Percentiles rank a stretch among this genome's conserved stretches.
Evolutionary conservation across 768 basidiomycete genomes (phyloP).

Genomic region (Lactarius tabidus): DNA sequence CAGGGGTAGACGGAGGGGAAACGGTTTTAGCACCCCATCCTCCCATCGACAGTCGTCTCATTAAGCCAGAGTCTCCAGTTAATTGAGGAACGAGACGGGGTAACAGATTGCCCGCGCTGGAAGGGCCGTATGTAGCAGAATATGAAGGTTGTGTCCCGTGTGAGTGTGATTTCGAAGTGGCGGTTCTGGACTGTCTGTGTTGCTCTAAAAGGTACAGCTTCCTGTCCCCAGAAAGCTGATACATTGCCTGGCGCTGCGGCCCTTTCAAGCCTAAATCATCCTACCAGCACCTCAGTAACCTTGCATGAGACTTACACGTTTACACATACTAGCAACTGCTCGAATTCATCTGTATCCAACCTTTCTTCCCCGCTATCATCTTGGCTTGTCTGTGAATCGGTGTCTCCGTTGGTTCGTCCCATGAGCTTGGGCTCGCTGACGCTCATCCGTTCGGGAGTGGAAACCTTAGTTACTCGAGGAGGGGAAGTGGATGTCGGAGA

Average conservation of each 20-base stretch:
- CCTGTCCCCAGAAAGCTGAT: slow-evolving; percentile 53
- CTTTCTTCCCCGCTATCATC: slow-evolving; percentile 31
- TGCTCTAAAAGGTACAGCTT: slow-evolving; percentile 66
- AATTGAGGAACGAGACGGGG: slow-evolving; percentile 69
- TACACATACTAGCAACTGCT: slow-evolving; percentile 61
- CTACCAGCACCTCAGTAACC: slow-evolving; percentile 36
- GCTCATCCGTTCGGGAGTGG: slow-evolving; percentile 42
- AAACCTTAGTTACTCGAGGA: slow-evolving; percentile 29
- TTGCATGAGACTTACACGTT: neutral
- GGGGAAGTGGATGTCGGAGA: slow-evolving; percentile 39
- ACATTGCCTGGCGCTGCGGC: slow-evolving; percentile 60
- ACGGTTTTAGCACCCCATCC: slow-evolving; percentile 49
- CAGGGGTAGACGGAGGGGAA: slow-evolving; percentile 35
- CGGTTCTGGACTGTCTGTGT: slow-evolving; percentile 41
- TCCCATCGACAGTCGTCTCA: slow-evolving; percentile 63
- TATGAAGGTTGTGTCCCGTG: slow-evolving; percentile 36
- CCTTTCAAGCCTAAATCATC: slow-evolving; percentile 71
- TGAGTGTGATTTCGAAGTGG: slow-evolving; percentile 30
- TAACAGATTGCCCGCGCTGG: slow-evolving; percentile 52
- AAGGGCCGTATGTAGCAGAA: slow-evolving; percentile 55
- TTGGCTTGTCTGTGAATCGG: slow-evolving; percentile 32
- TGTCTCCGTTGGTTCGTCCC: slow-evolving; percentile 34
- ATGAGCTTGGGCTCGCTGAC: slow-evolving; percentile 71
- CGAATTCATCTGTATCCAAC: slow-evolving; percentile 50
- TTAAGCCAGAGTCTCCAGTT: slow-evolving; percentile 64